Evolutionary conservation across 192 early-diverging fungal genomes (phyloP), one percentile per base, ranked within the genome.

Genomic region (Borealophlyctis nickersoniae): DNA sequence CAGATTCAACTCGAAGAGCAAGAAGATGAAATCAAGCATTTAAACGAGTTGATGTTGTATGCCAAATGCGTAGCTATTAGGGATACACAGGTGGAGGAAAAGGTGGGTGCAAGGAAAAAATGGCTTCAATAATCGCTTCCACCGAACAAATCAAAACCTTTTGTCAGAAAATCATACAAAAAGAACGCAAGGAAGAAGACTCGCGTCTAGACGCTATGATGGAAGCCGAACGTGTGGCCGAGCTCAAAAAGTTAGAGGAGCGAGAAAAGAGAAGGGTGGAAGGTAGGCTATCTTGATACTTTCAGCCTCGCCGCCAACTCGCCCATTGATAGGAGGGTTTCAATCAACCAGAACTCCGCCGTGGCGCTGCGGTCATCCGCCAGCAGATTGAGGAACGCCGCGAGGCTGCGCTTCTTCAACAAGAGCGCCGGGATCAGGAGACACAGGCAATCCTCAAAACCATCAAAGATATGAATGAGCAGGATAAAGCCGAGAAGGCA

Each of bases 11-110:
- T 85, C 11, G 84, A 86, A 57, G 82, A 86, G 60, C 80, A 86
- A 63, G 84, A 86, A 61, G 84, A 86, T 62, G 84, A 85, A 32
- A 85, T 86, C 64, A 86, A 86, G 66, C 81, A 83, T 60, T 70
- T 86, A 67, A 86, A 86, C 59, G 84, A 86, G 57, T 62, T 86
- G 36, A 86, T 86, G 77, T 60, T 86, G 31, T 86, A 86, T 57
- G 84, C 82, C 5, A 86, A 86, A 56, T 86, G 84, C 68, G 84
- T 84, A 23, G 75, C 82, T 14, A 86, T 86, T 54, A 64, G 84
- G 39, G 84, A 86, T 39, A 54, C 49, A 29, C 84, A 86, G 58
- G 79, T 86, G 0, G 78, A 85, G 29, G 80, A 86, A 63, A 84
- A 84, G 73, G 80, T 80, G 36, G 2, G 49, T 4, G 3, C 19